Base-by-base conservation (phyloP, 108 stramenopile genomes). In the Pseudonitzschia multiseries region DNA sequence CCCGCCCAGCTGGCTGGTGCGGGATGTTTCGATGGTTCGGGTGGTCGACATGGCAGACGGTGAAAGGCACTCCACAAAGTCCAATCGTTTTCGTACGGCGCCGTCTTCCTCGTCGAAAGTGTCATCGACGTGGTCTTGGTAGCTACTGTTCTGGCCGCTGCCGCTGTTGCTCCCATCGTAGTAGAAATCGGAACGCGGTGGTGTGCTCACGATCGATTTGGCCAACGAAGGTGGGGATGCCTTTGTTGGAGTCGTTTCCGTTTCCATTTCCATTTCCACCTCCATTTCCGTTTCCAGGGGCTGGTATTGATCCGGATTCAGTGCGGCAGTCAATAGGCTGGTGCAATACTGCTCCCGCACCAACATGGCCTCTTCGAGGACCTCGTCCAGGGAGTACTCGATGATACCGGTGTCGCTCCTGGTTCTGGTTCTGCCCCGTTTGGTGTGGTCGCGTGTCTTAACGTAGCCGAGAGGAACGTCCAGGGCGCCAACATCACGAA, bases 331-430 rank as follows among this genome's bases (percentile, higher is more conserved):
- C 62, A 84, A 64, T 9, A 93, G 63, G 26, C 85, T 77, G 31
- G 75, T 72, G 59, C 89, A 88, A 67, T 93, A 93, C 13, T 86
- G 78, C 76, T 93, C 88, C 29, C 92, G 83, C 14, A 82, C 81
- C 18, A 83, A 68, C 68, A 86, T 50, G 15, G 92, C 89, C 66
- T 89, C 85, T 73, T 91, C 87, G 48, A 89, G 83, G 21, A 93
- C 79, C 24, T 77, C 73, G 79, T 93, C 92, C 85, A 79, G 51
- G 51, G 87, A 93, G 4, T 62, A 62, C 18, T 62, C 22, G 33
- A 59, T 6, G 57, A 13, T 14, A 17, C 14, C 27, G 5, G 9
- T 26, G 14, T 54, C 14, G 22, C 15, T 8, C 9, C 14, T 24
- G 24, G n/a, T n/a, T n/a, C n/a, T n/a, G n/a, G n/a, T n/a, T n/a